These are phyloP conservation scores for Ophiostoma sp. DNA, from an alignment of 2,329 filamentous ascomycete species.

Conservation along the genomic window DNA sequence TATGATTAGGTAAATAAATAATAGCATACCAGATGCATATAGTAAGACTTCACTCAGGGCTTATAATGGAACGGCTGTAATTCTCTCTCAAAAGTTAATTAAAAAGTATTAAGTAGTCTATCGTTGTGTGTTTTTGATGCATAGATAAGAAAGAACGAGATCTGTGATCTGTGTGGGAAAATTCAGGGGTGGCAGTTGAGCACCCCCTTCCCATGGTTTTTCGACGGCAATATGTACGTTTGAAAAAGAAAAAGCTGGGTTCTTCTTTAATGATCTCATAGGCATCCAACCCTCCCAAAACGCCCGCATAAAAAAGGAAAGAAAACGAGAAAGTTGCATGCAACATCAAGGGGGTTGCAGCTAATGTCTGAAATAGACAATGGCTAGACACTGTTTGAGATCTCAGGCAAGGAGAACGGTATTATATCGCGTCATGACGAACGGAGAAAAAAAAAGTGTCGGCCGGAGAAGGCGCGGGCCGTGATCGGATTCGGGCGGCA, in stretches of 20 bases:
- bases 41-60: background rate
- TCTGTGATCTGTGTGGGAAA: background rate
- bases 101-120: slow-evolving; percentile 26
- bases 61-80: too few relatives aligned
- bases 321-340: background rate
- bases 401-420: background rate
- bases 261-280: slow-evolving; percentile 18
- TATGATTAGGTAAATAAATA: background rate
- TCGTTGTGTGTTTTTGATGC: slow-evolving; percentile 18
- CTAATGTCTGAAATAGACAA: background rate
- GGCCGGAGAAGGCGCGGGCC: background rate
- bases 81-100: background rate
- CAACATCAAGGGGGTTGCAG: background rate
- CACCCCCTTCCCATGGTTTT: slow-evolving; percentile 12
- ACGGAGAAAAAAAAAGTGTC: background rate
- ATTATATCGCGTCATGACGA: background rate
- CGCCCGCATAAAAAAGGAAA: slow-evolving; percentile 21
- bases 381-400: background rate
- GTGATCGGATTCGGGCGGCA: background rate
- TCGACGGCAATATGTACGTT: slow-evolving; percentile 30
- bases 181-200: background rate
- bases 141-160: background rate
- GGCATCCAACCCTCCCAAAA: slow-evolving; percentile 21
- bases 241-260: slow-evolving; percentile 14
- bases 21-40: too few relatives aligned